A percentile compares a stretch with the other conserved stretches of the same genome.
Conservation (phyloP, 1,139 yeast genomes). For the Taphrina deformans region DNA sequence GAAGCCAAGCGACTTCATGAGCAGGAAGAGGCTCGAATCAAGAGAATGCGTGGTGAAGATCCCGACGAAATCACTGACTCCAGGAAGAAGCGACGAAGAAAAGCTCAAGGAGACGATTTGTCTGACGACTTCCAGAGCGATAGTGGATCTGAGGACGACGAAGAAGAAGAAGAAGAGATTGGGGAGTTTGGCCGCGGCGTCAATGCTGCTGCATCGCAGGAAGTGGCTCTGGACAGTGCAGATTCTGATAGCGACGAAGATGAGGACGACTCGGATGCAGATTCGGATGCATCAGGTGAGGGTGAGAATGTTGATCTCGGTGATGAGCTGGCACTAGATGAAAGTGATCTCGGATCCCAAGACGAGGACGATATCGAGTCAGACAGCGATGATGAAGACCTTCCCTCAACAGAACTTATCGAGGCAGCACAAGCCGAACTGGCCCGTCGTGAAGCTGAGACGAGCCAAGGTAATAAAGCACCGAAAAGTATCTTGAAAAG, state of each 20-base stretch:
- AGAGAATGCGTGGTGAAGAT: constrained; percentile 81
- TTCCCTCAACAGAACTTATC: constrained; percentile 16
- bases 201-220: constrained; percentile 19
- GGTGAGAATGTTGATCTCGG: constrained; percentile 20
- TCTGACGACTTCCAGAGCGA: constrained; percentile 49
- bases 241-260: constrained; percentile 41
- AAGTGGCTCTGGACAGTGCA: constrained; percentile 9
- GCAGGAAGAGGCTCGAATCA: constrained; percentile 71
- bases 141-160: constrained; percentile 36
- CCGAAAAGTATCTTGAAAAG: constrained; percentile 24
- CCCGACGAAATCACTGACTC: constrained; percentile 67
- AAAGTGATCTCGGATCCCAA: constrained; percentile 48
- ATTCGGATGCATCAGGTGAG: not conserved
- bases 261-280: not conserved
- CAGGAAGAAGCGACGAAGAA: constrained; percentile 16
- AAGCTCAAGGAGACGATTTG: constrained; percentile 42
- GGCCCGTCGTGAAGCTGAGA: constrained; percentile 12
- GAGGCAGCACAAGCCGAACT: constrained; percentile 29
- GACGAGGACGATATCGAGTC: constrained; percentile 48
- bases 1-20: constrained; percentile 69
- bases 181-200: constrained; percentile 30
- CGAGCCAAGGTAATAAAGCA: not conserved
- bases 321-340: constrained; percentile 40
- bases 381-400: constrained; percentile 38
- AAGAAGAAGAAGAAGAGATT: constrained; percentile 20